Percentiles rank a stretch among this genome's conserved stretches.
These are phyloP conservation scores for Neonectria punicea DNA, from an alignment of 2,329 filamentous ascomycete genomes.

Conservation along the genomic window DNA sequence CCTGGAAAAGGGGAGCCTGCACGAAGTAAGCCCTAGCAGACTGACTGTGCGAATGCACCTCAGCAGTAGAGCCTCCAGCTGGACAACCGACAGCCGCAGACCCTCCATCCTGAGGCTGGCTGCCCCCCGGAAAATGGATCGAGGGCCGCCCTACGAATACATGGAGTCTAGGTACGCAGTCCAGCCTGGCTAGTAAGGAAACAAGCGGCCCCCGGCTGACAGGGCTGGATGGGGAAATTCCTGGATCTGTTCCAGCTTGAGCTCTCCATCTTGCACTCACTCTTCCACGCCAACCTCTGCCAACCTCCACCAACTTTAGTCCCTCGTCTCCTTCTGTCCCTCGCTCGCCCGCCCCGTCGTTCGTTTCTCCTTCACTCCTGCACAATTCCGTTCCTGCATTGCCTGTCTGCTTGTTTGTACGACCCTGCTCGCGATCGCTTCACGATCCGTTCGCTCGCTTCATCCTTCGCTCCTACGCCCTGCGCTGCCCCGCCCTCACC, in stretches of 20 bases:
- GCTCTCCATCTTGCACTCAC: constrained; percentile 1
- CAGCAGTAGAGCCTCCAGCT: neutral
- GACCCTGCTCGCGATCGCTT: neutral
- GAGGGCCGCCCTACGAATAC: neutral
- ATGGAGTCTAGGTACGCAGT: no score
- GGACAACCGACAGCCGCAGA: neutral
- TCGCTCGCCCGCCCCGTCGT: constrained; percentile 1
- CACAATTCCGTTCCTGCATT: neutral
- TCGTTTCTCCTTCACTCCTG: constrained; percentile 5
- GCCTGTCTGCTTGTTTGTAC: neutral
- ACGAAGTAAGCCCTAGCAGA: neutral
- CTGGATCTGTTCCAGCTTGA: neutral
- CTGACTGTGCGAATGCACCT: neutral
- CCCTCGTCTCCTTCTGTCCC: constrained; percentile 5
- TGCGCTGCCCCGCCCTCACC: neutral
- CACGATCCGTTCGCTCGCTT: neutral
- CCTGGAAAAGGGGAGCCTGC: neutral
- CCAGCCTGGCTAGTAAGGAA: neutral
- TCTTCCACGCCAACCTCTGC: constrained; percentile 2
- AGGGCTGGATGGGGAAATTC: constrained; percentile 19
- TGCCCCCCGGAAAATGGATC: neutral
- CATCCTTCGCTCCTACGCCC: neutral
- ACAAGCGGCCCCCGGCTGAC: constrained; percentile 2
- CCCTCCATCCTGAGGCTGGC: neutral
- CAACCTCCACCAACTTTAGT: constrained; percentile 20